Base-by-base conservation (phyloP, 1,139 yeast species). In the Zhuliangozyma parablackwelliae region DNA sequence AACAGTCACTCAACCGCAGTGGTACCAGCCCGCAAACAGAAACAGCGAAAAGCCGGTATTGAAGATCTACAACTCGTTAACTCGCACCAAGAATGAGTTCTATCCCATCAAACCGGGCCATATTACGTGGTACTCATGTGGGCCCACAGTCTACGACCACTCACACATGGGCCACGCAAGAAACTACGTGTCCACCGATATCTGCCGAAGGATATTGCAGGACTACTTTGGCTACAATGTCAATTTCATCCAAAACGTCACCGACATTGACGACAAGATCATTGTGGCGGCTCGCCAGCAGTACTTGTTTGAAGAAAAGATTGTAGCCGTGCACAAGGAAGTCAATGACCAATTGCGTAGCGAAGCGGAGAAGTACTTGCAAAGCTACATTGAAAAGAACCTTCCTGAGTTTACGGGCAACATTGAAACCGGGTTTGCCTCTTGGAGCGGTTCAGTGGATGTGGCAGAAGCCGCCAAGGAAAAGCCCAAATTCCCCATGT, bases 121-220 rank as follows among this genome's bases (percentile, higher is more conserved):
- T 42, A 82, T 92, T 36, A 76, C 90, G 3, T 92, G 99, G 99
- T 92, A 92, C 65, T 86, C 90, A 39, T 92, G 99, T 72, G 99
- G 99, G 6, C 98, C 98, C 10, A 92, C 99, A 0, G 97, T 92
- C n/a, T 92, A 92, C 55, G 96, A 92, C 60, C 82, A 94, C 31
- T 80, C 94, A 36, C 99, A 92, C 57, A 88, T 92, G 97, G 99
- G 99, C n/a, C 99, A 94, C 62, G 98, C 98, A 16, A 73, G 98
- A 61, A 92, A 92, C 65, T 94, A 92, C 57, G 97, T 92, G 35
- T 80, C 96, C 8, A 86, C 88, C 37, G 98, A 94, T 59, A 88
- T 92, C 56, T 85, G 88, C 56, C 79, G 98, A 57, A 75, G 98
- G 49, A 75, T 94, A 34, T 59, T 92, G 47, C 87, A 82, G 57